These are phyloP conservation scores for Lichenothelia convexa DNA, from an alignment of 495 filamentous ascomycete species.

Conservation along the genomic window DNA sequence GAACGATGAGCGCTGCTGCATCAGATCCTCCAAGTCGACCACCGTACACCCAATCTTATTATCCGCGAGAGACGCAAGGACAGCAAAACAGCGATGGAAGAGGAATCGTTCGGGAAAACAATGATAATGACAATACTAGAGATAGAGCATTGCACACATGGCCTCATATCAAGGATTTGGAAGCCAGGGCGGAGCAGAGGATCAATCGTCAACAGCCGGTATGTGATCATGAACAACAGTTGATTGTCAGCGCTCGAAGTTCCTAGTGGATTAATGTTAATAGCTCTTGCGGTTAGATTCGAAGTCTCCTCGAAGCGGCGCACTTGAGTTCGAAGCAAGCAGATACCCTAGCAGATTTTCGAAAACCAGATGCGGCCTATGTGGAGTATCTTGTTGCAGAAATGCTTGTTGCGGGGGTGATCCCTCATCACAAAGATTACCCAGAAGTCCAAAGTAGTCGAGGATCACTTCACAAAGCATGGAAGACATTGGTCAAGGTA, in stretches of 20 bases:
- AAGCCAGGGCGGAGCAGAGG: not conserved
- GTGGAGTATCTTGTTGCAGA: constrained; percentile 66
- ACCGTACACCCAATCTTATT: too few relatives aligned
- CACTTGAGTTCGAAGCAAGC: constrained; percentile 11
- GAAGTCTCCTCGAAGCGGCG: constrained; percentile 10
- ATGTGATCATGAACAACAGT: too few relatives aligned
- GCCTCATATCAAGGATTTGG: constrained; percentile 2
- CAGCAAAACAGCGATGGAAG: too few relatives aligned
- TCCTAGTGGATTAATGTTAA: too few relatives aligned
- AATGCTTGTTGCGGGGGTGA: constrained; percentile 53
- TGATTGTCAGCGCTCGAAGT: too few relatives aligned
- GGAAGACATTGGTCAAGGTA: constrained; percentile 30
- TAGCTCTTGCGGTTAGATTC: too few relatives aligned
- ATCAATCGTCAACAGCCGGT: constrained; percentile 1
- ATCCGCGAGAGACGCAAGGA: too few relatives aligned
- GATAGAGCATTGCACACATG: not conserved
- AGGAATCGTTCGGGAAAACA: too few relatives aligned
- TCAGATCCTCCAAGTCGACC: too few relatives aligned
- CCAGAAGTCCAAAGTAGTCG: constrained; percentile 28
- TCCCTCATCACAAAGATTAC: constrained; percentile 56
- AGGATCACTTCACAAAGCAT: constrained; percentile 28
- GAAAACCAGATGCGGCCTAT: constrained; percentile 42
- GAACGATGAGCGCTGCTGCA: too few relatives aligned
- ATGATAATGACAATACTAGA: too few relatives aligned
- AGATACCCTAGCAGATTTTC: constrained; percentile 12